Evolutionary conservation across 2,329 filamentous ascomycete species (phyloP).

Genomic region (Alternaria sp.): DNA sequence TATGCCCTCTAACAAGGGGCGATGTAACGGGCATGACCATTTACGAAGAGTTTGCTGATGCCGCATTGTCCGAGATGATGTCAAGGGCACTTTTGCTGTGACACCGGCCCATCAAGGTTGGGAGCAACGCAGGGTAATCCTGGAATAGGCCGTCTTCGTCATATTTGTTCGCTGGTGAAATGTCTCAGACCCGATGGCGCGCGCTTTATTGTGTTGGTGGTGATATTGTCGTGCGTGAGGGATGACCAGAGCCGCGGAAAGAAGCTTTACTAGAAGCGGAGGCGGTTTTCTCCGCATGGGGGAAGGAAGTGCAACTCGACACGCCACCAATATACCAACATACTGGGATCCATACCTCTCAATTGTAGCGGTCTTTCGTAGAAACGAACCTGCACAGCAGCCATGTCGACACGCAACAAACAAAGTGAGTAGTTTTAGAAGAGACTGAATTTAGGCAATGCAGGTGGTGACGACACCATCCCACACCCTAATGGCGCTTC

Average conservation of each 20-base stretch:
- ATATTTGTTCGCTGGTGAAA: background rate
- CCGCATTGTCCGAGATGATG: slow-evolving; percentile 8
- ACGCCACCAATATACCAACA: background rate
- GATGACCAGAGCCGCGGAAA: background rate
- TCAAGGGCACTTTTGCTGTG: slow-evolving; percentile 3
- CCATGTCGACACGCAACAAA: background rate
- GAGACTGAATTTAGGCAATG: background rate
- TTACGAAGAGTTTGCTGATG: background rate
- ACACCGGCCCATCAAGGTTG: background rate
- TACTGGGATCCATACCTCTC: background rate
- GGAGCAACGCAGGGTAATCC: background rate
- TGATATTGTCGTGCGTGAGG: background rate
- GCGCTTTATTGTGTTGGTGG: background rate
- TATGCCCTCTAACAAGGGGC: background rate
- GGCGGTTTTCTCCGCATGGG: background rate
- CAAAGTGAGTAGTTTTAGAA: background rate
- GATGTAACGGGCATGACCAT: slow-evolving; percentile 7
- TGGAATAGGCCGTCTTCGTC: background rate
- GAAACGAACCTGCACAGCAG: background rate
- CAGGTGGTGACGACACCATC: background rate
- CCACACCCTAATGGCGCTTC: background rate
- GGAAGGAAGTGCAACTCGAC: background rate
- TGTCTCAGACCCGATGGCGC: background rate
- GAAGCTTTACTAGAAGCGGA: background rate
- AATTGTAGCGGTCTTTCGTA: background rate